Conservation (phyloP, 2,329 filamentous ascomycete species). For the Claviceps digitariae region DNA sequence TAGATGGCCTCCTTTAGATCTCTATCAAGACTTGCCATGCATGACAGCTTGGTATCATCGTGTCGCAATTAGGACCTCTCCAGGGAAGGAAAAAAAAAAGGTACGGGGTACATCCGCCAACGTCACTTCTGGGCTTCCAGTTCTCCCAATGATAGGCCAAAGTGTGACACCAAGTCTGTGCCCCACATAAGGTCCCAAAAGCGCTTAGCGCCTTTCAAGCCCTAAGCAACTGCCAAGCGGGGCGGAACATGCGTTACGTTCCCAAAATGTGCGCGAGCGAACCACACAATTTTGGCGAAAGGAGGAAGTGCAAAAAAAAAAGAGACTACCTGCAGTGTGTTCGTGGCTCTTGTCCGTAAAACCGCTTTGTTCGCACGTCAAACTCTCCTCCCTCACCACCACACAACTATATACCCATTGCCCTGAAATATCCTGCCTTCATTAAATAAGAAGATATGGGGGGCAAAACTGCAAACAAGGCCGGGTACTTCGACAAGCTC, state of each 20-base stretch:
- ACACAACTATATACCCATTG: slow-evolving; percentile 26
- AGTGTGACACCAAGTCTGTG: no score
- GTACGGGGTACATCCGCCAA: background rate
- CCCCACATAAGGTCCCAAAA: slow-evolving; percentile 3
- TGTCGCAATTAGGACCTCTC: background rate
- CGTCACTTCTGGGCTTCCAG: background rate
- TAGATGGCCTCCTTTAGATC: background rate
- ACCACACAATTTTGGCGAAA: slow-evolving; percentile 18
- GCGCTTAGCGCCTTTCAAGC: slow-evolving; percentile 20
- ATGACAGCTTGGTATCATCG: background rate
- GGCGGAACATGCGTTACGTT: background rate
- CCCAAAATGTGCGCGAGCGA: background rate
- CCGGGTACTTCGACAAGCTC: slow-evolving; percentile 98
- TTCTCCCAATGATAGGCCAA: background rate
- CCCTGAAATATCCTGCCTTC: slow-evolving; percentile 99
- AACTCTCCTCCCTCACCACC: slow-evolving; percentile 11
- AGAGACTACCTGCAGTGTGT: slow-evolving; percentile 8
- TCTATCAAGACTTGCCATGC: background rate
- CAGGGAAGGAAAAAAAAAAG: background rate
- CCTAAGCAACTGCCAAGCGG: slow-evolving; percentile 19
- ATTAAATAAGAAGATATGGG: slow-evolving; percentile 89
- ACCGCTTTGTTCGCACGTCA: background rate
- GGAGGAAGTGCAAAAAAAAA: slow-evolving; percentile 9
- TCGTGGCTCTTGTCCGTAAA: background rate
- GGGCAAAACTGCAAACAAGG: slow-evolving; percentile 92